A percentile compares a stretch with the other conserved stretches of the same genome.
Conservation (phyloP, 169 alveolate genomes). For the Eimeria brunetti region DNA sequence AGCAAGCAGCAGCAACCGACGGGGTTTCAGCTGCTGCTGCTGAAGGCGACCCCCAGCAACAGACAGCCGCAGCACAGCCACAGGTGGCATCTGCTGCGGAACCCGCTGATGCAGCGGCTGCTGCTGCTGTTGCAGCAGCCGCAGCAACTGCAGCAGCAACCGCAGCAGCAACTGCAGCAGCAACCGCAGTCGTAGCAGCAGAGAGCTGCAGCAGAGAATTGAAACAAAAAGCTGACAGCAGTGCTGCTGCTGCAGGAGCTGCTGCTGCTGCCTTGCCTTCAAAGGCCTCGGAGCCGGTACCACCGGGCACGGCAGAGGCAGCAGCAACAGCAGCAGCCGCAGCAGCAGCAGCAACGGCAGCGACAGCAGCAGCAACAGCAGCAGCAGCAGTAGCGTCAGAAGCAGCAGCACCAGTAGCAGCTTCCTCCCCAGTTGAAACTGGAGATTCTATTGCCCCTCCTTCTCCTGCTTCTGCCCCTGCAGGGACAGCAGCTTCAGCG, state of each 20-base stretch:
- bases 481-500: slow-evolving; percentile 11
- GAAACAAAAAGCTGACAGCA: neutral
- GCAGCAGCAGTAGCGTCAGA: neutral
- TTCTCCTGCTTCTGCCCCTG: slow-evolving; percentile 48
- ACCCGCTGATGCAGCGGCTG: slow-evolving; percentile 3
- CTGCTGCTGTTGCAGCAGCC: slow-evolving; percentile 12
- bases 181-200: slow-evolving; percentile 19
- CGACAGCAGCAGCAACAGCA: neutral
- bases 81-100: slow-evolving; percentile 3
- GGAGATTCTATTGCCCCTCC: slow-evolving; percentile 21
- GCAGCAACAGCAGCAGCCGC: slow-evolving; percentile 29
- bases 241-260: slow-evolving; percentile 26
- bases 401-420: slow-evolving; percentile 2
- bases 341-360: slow-evolving; percentile 11
- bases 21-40: slow-evolving; percentile 19
- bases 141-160: slow-evolving; percentile 40
- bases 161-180: slow-evolving; percentile 7
- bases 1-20: neutral
- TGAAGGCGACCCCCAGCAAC: neutral
- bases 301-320: neutral
- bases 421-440: neutral
- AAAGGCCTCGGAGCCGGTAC: slow-evolving; percentile 16
- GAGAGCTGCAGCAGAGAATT: neutral
- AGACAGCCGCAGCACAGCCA: slow-evolving; percentile 1
- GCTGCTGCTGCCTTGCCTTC: slow-evolving; percentile 1